Evolutionary conservation across 2,329 filamentous ascomycete species (phyloP).

Genomic region (Fusarium euwallaceae): DNA sequence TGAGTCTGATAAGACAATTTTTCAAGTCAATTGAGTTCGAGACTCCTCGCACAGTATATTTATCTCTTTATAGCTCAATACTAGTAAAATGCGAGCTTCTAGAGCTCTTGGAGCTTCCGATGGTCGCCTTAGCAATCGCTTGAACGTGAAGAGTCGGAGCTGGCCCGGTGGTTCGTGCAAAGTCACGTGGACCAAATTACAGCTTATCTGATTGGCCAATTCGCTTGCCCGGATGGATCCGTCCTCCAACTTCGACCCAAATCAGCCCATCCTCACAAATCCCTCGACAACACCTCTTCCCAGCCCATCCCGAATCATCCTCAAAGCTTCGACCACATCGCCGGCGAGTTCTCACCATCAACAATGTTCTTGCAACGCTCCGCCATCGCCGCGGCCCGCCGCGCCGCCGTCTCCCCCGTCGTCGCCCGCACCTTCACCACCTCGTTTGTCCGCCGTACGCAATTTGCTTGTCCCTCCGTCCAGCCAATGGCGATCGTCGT

Average conservation of each 20-base stretch:
- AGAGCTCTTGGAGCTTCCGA: slow-evolving; percentile 27
- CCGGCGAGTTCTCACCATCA: slow-evolving; percentile 39
- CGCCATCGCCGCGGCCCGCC: slow-evolving; percentile 71
- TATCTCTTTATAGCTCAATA: not conserved
- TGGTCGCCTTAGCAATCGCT: slow-evolving; percentile 31
- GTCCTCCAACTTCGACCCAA: slow-evolving; percentile 53
- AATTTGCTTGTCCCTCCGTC: slow-evolving; percentile 39
- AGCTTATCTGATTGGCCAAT: slow-evolving; percentile 53
- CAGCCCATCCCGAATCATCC: slow-evolving; percentile 41
- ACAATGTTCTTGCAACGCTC: slow-evolving; percentile 74
- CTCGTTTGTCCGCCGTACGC: slow-evolving; percentile 71
- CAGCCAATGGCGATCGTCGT: slow-evolving; percentile 48
- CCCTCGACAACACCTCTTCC: slow-evolving; percentile 56
- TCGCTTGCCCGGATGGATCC: slow-evolving; percentile 47
- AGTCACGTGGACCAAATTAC: slow-evolving; percentile 51
- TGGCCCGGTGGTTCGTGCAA: slow-evolving; percentile 9
- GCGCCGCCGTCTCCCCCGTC: slow-evolving; percentile 65
- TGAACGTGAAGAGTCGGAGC: slow-evolving; percentile 29
- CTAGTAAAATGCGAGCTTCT: slow-evolving; percentile 4
- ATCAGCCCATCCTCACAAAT: slow-evolving; percentile 64
- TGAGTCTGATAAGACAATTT: not conserved
- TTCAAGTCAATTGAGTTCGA: not conserved
- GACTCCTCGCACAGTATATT: not conserved
- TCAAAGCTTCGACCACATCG: slow-evolving; percentile 40
- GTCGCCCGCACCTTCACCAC: slow-evolving; percentile 71